Base-by-base conservation (phyloP, 2,329 filamentous ascomycete genomes). In the Aspergillus awamori region DNA sequence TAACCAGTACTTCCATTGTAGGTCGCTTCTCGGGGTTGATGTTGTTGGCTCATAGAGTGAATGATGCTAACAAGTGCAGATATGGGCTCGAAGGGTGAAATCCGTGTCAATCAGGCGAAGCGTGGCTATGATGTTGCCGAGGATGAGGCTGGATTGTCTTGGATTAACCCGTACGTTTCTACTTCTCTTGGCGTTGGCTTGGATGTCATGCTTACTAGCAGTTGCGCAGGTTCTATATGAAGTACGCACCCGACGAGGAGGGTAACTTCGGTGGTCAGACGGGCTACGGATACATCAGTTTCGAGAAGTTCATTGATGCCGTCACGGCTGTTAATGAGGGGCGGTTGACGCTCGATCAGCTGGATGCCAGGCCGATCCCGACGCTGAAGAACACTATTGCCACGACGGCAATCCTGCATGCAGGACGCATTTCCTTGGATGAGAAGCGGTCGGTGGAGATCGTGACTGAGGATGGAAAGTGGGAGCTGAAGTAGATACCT, bases 301-400 rank as follows among this genome's bases (percentile, higher is more conserved):
- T 97, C 72, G 93, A 97, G 81, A 97, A 97, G 80, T 97, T 97
- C 77, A 88, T 97, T 53, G 92, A 97, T 75, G 93, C 89, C 11
- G 92, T 92, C 73, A 87, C 87, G 48, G 86, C 87, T 5, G 82
- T 97, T 57, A 96, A 95, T 72, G 86, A 90, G 30, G 90, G 91
- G 22, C 82, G 84, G 47, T 82, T 89, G 52, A 91, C 86, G 54
- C 83, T 94, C 1, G 88, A 88, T 26, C 88, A 93, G 65, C 82
- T 97, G 33, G 93, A 97, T 69, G 84, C 84, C 67, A 88, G 93
- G 70, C 89, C 90, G 0, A 77, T 97, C 65, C 93, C 93, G 1
- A 97, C 94, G 10, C 79, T 97, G 67, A 87, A 84, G 74, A 97
- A 97, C 76, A 97, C 93, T 0, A 88, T 97, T 69, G 92, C 91